Conservation (phyloP, 2,329 filamentous ascomycete genomes). For the Trichoderma sp. region DNA sequence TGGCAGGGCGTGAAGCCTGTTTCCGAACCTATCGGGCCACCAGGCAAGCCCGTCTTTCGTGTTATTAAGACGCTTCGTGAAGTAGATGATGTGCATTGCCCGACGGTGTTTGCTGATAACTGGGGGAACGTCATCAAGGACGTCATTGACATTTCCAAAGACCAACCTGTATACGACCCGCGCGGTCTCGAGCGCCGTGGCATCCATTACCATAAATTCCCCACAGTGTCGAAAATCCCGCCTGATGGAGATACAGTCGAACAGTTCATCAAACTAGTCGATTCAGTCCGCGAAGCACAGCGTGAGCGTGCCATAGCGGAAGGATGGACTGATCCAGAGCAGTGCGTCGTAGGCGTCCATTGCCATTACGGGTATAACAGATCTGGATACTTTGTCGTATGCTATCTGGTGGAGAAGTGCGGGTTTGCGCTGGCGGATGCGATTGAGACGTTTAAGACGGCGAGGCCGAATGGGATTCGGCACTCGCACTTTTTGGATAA, state of each 20-base stretch:
- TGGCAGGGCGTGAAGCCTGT: conserved; percentile 81
- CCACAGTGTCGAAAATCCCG: conserved; percentile 88
- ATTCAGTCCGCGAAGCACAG: conserved; percentile 57
- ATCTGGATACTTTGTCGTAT: conserved; percentile 86
- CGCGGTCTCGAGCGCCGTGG: conserved; percentile 62
- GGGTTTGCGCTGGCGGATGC: conserved; percentile 71
- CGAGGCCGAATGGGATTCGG: conserved; percentile 77
- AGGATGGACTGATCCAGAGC: conserved; percentile 39
- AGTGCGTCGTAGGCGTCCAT: conserved; percentile 72
- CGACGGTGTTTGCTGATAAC: conserved; percentile 63
- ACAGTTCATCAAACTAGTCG: conserved; percentile 55
- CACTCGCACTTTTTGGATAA: conserved; percentile 87
- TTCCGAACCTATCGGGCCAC: conserved; percentile 66
- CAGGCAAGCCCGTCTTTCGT: conserved; percentile 62
- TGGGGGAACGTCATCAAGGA: conserved; percentile 69
- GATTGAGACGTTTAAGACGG: conserved; percentile 70
- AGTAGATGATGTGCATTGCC: conserved; percentile 79
- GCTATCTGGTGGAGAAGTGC: conserved; percentile 82
- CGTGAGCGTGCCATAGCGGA: conserved; percentile 34
- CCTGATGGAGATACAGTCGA: conserved; percentile 57
- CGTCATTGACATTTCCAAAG: conserved; percentile 87
- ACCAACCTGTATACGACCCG: conserved; percentile 85
- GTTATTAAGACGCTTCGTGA: conserved; percentile 93
- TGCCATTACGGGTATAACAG: conserved; percentile 97
- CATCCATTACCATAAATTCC: conserved; percentile 78